Percentiles rank a stretch among this genome's conserved stretches.
Conservation (phyloP, 192 early-diverging fungal species). For the Gamsiella multidivaricata region DNA sequence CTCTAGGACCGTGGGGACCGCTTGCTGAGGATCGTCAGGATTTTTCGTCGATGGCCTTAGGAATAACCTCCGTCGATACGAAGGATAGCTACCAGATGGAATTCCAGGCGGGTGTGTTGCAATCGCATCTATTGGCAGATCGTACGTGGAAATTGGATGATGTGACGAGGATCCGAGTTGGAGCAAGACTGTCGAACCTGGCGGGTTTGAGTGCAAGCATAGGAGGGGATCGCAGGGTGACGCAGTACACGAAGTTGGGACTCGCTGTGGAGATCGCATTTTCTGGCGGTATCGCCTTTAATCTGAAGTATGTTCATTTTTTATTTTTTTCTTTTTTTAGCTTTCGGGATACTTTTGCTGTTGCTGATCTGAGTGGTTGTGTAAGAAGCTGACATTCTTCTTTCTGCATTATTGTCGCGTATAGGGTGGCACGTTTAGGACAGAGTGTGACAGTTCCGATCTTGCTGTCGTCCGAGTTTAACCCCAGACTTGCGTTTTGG, state of each 20-base stretch:
- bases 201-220: slow-evolving; percentile 61
- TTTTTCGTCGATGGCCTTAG: slow-evolving; percentile 62
- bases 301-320: slow-evolving; percentile 55
- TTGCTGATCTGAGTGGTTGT: no score
- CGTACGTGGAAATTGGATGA: slow-evolving; percentile 60
- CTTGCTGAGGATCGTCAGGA: slow-evolving; percentile 31
- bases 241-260: slow-evolving; percentile 63
- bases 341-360: no score
- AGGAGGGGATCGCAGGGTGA: slow-evolving; percentile 66
- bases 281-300: slow-evolving; percentile 67
- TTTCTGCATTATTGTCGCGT: neutral
- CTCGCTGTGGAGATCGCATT: slow-evolving; percentile 70
- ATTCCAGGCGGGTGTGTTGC: slow-evolving; percentile 63
- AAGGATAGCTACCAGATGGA: slow-evolving; percentile 59
- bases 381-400: neutral
- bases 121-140: slow-evolving; percentile 59
- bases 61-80: slow-evolving; percentile 52
- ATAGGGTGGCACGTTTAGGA: slow-evolving; percentile 69
- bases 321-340: neutral
- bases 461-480: slow-evolving; percentile 66
- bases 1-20: slow-evolving; percentile 73
- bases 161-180: slow-evolving; percentile 53
- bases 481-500: slow-evolving; percentile 62
- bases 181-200: slow-evolving; percentile 55
- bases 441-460: slow-evolving; percentile 78